Percentiles rank a stretch among this genome's conserved stretches.
phyloP scores from a whole-genome alignment of 495 filamentous ascomycete species.

The Geopyxis carbonaria region DNA sequence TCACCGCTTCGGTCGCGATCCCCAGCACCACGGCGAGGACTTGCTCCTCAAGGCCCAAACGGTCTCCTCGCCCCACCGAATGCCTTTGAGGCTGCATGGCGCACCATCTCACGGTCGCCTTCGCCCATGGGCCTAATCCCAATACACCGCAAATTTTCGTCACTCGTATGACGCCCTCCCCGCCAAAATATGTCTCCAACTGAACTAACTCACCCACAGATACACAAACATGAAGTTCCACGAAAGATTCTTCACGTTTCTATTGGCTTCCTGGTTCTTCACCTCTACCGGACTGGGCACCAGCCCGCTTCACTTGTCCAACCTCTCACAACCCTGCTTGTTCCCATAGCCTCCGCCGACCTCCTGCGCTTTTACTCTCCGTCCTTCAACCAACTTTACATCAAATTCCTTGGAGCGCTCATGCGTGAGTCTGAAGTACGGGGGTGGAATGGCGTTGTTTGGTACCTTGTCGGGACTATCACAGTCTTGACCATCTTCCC shows the following conservation, averaged over 20 bases:
- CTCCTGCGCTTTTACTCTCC: conserved; percentile 62
- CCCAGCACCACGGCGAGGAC: neutral
- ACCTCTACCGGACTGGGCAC: conserved; percentile 59
- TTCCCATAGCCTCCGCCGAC: conserved; percentile 80
- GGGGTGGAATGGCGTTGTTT: conserved; percentile 91
- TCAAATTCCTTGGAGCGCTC: conserved; percentile 61
- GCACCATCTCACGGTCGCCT: conserved; percentile 69
- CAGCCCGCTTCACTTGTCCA: conserved; percentile 63
- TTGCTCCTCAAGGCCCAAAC: too few relatives aligned
- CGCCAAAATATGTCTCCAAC: neutral
- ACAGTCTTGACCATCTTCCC: conserved; percentile 70
- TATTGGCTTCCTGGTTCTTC: conserved; percentile 82
- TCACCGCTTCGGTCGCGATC: neutral
- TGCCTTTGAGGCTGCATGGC: conserved; percentile 32
- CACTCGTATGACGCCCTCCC: conserved; percentile 34
- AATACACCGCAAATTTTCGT: conserved; percentile 61
- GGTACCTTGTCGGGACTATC: conserved; percentile 84
- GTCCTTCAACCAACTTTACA: conserved; percentile 73
- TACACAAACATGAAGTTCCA: conserved; percentile 61
- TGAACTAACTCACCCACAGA: conserved; percentile 14
- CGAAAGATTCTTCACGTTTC: conserved; percentile 71
- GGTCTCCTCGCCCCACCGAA: conserved; percentile 6
- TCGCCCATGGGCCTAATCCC: conserved; percentile 88
- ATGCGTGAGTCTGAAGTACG: conserved; percentile 93
- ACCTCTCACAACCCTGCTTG: conserved; percentile 57